Percentiles rank a stretch among this genome's conserved stretches.
Evolutionary conservation across 2,329 filamentous ascomycete genomes (phyloP).

Genomic region (Cladosporium sp.): DNA sequence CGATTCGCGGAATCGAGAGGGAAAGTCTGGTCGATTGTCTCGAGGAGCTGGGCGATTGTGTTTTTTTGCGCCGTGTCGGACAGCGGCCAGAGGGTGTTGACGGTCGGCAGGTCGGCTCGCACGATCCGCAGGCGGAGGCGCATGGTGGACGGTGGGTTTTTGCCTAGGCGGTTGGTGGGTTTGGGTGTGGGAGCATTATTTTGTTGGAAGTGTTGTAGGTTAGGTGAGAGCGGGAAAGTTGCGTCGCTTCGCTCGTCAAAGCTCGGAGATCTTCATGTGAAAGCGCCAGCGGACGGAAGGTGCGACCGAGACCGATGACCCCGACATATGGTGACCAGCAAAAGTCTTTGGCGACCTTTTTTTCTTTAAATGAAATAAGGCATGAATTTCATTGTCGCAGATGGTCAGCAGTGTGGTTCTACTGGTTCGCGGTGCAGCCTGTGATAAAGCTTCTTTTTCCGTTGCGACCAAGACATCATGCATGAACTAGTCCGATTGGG

Average conservation of each 20-base stretch:
- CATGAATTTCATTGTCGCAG: too few relatives aligned
- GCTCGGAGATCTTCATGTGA: conserved; percentile 4
- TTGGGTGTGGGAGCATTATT: not conserved
- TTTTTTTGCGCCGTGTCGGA: conserved; percentile 30
- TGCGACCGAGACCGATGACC: too few relatives aligned
- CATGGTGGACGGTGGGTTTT: conserved; percentile 40
- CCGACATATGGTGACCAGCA: too few relatives aligned
- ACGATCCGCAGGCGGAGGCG: conserved; percentile 69
- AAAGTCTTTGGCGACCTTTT: too few relatives aligned
- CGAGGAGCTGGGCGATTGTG: conserved; percentile 71
- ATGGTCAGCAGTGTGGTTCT: too few relatives aligned
- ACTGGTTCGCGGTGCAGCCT: too few relatives aligned
- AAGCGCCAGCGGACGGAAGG: not conserved
- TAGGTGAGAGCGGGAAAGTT: not conserved
- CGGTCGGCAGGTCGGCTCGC: conserved; percentile 67
- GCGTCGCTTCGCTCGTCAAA: not conserved
- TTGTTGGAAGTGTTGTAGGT: not conserved
- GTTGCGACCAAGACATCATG: too few relatives aligned
- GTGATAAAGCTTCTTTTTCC: too few relatives aligned
- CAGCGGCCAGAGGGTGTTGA: conserved; percentile 67
- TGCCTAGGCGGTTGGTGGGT: too few relatives aligned
- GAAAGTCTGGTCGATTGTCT: conserved; percentile 71
- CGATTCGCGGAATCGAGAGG: conserved; percentile 77
- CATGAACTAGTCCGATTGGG: too few relatives aligned
- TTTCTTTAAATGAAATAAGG: too few relatives aligned